Percentiles rank a stretch among this genome's conserved stretches.
Evolutionary conservation across 768 basidiomycete species (phyloP).

Genomic region (Leccinum boreale): DNA sequence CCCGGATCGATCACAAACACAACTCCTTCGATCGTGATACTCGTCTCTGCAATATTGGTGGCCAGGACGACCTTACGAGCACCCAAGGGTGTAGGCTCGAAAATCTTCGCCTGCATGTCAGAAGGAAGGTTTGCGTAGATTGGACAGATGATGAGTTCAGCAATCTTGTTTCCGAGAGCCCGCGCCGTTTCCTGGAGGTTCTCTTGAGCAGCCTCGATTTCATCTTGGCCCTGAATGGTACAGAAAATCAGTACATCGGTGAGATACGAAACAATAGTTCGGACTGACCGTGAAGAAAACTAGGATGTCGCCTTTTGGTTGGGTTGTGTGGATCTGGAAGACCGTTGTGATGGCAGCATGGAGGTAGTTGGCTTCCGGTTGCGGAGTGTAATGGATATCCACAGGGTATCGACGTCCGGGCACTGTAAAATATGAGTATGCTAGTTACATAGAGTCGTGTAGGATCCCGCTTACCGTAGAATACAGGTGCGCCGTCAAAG

Average conservation of each 20-base stretch:
- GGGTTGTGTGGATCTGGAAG: slow-evolving; percentile 98
- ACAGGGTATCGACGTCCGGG: slow-evolving; percentile 97
- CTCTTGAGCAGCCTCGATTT: slow-evolving; percentile 97
- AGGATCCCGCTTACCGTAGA: slow-evolving; percentile 61
- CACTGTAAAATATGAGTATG: slow-evolving; percentile 45
- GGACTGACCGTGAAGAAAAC: slow-evolving; percentile 88
- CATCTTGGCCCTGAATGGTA: slow-evolving; percentile 79
- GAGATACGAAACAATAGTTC: not conserved
- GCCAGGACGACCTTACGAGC: slow-evolving; percentile 97
- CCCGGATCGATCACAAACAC: slow-evolving; percentile 99
- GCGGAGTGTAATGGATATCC: slow-evolving; percentile 98
- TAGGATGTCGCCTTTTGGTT: slow-evolving; percentile 95
- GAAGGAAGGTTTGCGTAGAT: slow-evolving; percentile 99
- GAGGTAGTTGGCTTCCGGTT: slow-evolving; percentile 98
- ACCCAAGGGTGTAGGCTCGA: slow-evolving; percentile 96
- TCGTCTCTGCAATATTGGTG: slow-evolving; percentile 99
- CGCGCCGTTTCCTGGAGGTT: slow-evolving; percentile 94
- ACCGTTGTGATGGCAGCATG: slow-evolving; percentile 98
- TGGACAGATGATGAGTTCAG: slow-evolving; percentile 91
- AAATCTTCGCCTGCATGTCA: slow-evolving; percentile 99
- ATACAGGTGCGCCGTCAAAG: slow-evolving; percentile 94
- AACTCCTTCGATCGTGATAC: slow-evolving; percentile 98
- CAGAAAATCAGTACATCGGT: slow-evolving; percentile 1
- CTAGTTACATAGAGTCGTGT: not conserved
- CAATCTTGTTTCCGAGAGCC: slow-evolving; percentile 92